Percentiles rank a stretch among this genome's conserved stretches.
These are phyloP conservation scores for Cymodocea nodosa DNA, from an alignment of 116 monocot species.

Conservation along the genomic window DNA sequence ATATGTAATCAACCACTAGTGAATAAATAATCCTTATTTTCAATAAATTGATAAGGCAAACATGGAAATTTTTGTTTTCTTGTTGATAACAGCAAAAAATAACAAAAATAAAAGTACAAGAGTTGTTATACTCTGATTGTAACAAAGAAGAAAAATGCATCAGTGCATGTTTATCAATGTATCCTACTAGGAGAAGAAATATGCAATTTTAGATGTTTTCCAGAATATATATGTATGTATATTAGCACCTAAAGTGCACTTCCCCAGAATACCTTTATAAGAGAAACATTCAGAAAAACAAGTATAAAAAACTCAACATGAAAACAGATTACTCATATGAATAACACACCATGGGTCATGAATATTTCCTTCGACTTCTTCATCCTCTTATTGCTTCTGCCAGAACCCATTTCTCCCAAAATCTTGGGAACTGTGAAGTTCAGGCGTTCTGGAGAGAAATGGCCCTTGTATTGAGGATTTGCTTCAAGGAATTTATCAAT, in stretches of 20 bases:
- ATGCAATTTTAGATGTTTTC: not conserved
- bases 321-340: not conserved
- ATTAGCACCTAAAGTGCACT: not conserved
- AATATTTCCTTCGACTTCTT: constrained; percentile 1
- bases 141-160: too few species aligned
- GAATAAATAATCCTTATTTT: too few species aligned
- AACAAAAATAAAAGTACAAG: too few species aligned
- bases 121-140: too few species aligned
- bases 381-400: constrained; percentile 24
- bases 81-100: too few species aligned
- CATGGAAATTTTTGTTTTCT: too few species aligned
- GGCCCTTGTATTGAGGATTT: constrained; percentile 47
- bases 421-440: constrained; percentile 51
- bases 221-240: not conserved
- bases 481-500: constrained; percentile 64
- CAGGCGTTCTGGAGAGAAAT: constrained; percentile 24
- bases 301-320: too few species aligned
- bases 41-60: too few species aligned
- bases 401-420: constrained; percentile 33
- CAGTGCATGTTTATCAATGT: too few species aligned
- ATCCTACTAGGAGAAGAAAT: not conserved
- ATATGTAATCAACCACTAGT: too few species aligned
- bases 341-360: not conserved
- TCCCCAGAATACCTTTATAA: not conserved
- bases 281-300: not conserved